A percentile compares a stretch with the other conserved stretches of the same genome.
Conservation (phyloP, 768 basidiomycete genomes). For the Naematelia encephala region DNA sequence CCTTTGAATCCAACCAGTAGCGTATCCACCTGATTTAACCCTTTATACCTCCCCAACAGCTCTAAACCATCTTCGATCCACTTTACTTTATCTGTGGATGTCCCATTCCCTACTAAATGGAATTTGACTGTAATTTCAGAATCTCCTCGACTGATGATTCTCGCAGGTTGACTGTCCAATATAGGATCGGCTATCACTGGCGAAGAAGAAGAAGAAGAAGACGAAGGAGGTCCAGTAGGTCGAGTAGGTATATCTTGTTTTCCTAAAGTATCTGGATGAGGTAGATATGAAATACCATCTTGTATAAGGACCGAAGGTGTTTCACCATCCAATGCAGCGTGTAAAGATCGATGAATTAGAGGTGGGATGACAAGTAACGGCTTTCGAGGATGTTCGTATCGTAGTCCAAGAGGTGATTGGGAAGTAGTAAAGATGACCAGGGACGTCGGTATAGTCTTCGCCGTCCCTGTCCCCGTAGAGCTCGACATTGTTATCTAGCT, state of each 20-base stretch:
- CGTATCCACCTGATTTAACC: slow-evolving; percentile 32
- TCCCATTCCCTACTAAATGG: slow-evolving; percentile 20
- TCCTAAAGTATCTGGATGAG: slow-evolving; percentile 30
- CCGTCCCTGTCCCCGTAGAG: neutral
- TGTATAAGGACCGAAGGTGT: slow-evolving; percentile 11
- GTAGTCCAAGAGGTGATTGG: slow-evolving; percentile 35
- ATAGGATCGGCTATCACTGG: too few species aligned
- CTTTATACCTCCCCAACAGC: slow-evolving; percentile 21
- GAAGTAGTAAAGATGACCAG: slow-evolving; percentile 44
- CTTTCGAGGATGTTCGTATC: slow-evolving; percentile 39
- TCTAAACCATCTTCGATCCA: slow-evolving; percentile 23
- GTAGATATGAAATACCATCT: slow-evolving; percentile 19
- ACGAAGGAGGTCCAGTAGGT: neutral
- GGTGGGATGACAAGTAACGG: slow-evolving; percentile 38
- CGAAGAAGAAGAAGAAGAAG: neutral
- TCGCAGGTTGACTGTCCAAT: neutral
- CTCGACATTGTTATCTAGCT: neutral
- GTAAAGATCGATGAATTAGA: slow-evolving; percentile 44
- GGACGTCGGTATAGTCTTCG: slow-evolving; percentile 5
- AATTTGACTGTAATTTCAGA: slow-evolving; percentile 39
- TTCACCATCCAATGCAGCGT: slow-evolving; percentile 37
- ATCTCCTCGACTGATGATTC: slow-evolving; percentile 2
- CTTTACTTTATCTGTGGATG: slow-evolving; percentile 2
- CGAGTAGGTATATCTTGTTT: slow-evolving; percentile 36
- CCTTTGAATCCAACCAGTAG: slow-evolving; percentile 46